Evolutionary conservation across 2,329 filamentous ascomycete species (phyloP), one percentile per base, ranked within the genome.

Genomic region (Cercospora nicotianae): DNA sequence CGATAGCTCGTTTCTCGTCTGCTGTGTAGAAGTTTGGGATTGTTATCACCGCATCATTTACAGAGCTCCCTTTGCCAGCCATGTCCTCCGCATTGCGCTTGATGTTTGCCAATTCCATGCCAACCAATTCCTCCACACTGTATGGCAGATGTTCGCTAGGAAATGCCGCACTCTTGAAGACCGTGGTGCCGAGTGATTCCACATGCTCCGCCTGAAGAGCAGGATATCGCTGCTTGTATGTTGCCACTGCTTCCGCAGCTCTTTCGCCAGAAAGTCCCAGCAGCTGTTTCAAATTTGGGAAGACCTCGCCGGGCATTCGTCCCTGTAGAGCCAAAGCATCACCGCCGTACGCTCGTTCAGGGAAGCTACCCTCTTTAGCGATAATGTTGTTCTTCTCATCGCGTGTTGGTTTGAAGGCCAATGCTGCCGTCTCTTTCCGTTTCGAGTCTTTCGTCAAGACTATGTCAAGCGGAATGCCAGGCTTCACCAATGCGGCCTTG

Each of bases 371-470:
- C 6, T 72, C 65, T 28, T 79, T 77, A 83, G 81, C 70, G 80
- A 80, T 63, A 87, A 89, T 72, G 84, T 83, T 75, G 87, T 86
- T 73, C 45, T 73, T 73, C 67, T 87, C 84, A 64, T 86, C 87
- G 75, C 86, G 83, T n/a, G 88, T 85, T 42, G 94, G 93, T 82
- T 99, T 98, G 83, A 99, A 98, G 53, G 93, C 91, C 73, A 99
- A 89, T 51, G 93, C 94, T 1, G 94, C 92, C 26, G 87, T 87
- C 80, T 99, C 95, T 84, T 99, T 99, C 77, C 95, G 91, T 80
- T 96, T 92, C 31, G 95, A 97, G 82, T 99, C 95, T 80, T 98
- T 99, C 31, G 94, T 97, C 66, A 97, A 87, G 79, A 99, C 94
- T 72, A 99, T 98, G 74, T 99, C 95, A 78, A 99, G 92, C 10